Conservation (phyloP, 371 early-diverging fungal genomes). For the Mucor piriformis region DNA sequence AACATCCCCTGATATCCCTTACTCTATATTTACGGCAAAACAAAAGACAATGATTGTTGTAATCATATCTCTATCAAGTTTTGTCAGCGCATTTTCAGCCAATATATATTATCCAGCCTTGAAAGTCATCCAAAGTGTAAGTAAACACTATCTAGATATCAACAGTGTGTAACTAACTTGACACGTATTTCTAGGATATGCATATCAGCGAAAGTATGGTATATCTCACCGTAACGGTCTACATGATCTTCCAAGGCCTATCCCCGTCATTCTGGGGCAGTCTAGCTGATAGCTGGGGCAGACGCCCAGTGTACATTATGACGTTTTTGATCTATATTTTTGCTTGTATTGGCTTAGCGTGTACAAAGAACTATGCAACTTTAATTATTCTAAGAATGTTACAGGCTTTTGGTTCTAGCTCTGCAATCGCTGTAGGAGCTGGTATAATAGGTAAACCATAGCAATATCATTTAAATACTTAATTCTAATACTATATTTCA, state of each 20-base stretch:
- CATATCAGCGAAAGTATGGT: slow-evolving; percentile 17
- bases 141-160: neutral
- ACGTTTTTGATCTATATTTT: slow-evolving; percentile 64
- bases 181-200: slow-evolving; percentile 1
- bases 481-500: no score
- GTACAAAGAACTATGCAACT: slow-evolving; percentile 47
- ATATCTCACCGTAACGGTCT: slow-evolving; percentile 42
- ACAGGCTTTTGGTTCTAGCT: slow-evolving; percentile 69
- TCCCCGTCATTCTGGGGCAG: slow-evolving; percentile 66
- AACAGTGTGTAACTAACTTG: neutral
- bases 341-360: slow-evolving; percentile 62
- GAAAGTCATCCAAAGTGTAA: slow-evolving; percentile 9
- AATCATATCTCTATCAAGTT: slow-evolving; percentile 3
- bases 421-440: slow-evolving; percentile 69
- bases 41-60: slow-evolving; percentile 5
- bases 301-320: slow-evolving; percentile 63
- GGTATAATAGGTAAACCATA: slow-evolving; percentile 57
- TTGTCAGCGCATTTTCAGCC: slow-evolving; percentile 24
- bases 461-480: no score
- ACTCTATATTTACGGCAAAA: slow-evolving; percentile 8
- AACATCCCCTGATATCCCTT: neutral
- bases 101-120: slow-evolving; percentile 28
- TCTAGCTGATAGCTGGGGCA: slow-evolving; percentile 64
- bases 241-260: slow-evolving; percentile 50
- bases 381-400: slow-evolving; percentile 64